Conservation (phyloP, 225 moss, liverwort and hornwort genomes). For the Anthoceros angustus region DNA sequence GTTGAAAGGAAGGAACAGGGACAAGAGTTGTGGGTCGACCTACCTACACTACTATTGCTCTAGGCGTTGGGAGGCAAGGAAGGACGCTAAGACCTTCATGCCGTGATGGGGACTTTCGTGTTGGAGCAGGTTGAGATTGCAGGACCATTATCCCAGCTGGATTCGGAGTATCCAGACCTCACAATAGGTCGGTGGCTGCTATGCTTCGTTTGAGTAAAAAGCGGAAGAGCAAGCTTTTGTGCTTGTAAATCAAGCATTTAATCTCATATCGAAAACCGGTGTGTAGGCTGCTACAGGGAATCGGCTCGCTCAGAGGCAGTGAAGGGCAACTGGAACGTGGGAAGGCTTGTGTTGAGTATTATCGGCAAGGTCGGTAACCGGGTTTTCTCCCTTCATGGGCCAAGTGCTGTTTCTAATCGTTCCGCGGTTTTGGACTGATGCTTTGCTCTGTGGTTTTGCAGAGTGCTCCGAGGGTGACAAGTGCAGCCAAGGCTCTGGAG, state of each 20-base stretch:
- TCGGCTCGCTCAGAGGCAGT: conserved; percentile 8
- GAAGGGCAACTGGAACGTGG: conserved; percentile 11
- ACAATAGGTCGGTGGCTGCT: conserved; percentile 10
- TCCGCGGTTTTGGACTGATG: background rate
- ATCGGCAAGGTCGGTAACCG: conserved; percentile 17
- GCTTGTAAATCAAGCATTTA: background rate
- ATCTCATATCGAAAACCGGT: background rate
- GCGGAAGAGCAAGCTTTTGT: background rate
- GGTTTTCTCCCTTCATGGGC: background rate
- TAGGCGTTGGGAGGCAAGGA: background rate
- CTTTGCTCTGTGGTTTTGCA: background rate
- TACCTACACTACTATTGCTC: background rate
- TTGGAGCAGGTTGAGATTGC: conserved; percentile 19
- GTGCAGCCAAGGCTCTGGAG: conserved; percentile 1
- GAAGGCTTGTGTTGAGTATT: conserved; percentile 15
- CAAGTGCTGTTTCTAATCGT: background rate
- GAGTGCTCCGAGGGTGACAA: background rate
- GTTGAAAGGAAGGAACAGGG: background rate
- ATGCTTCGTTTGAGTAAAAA: background rate
- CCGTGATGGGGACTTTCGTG: no score
- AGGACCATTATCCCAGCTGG: conserved; percentile 15
- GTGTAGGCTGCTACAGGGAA: conserved; percentile 19
- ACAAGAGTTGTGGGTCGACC: background rate
- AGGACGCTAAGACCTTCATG: background rate
- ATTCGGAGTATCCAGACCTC: conserved; percentile 19